Percentiles rank a stretch among this genome's conserved stretches.
phyloP scores from a whole-genome alignment of 2,329 filamentous ascomycete species.

The Penicillium sp. region DNA sequence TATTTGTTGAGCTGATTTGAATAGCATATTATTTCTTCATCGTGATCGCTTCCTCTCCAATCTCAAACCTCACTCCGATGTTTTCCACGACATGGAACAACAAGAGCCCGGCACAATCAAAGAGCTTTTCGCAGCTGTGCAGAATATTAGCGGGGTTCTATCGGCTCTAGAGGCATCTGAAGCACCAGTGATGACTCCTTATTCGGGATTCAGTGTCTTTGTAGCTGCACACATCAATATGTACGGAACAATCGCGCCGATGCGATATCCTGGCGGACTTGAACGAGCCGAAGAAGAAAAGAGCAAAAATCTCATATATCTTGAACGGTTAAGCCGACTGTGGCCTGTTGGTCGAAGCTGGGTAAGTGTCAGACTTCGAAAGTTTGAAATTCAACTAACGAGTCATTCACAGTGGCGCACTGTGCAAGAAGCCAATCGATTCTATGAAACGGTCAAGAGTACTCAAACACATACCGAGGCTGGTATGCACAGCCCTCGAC shows the following conservation, averaged over 20 bases:
- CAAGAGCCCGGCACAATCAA: slow-evolving; percentile 27
- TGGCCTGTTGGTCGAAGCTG: slow-evolving; percentile 39
- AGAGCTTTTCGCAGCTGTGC: slow-evolving; percentile 34
- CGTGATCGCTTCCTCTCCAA: slow-evolving; percentile 35
- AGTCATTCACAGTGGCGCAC: slow-evolving; percentile 30
- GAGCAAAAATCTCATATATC: slow-evolving; percentile 31
- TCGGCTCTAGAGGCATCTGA: slow-evolving; percentile 32
- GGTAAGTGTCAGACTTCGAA: slow-evolving; percentile 20
- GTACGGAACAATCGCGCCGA: slow-evolving; percentile 37
- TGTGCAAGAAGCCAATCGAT: slow-evolving; percentile 36
- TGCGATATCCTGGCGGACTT: slow-evolving; percentile 34
- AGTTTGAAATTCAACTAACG: not conserved
- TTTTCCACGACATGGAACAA: slow-evolving; percentile 20
- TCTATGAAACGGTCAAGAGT: slow-evolving; percentile 35
- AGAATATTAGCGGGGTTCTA: slow-evolving; percentile 33
- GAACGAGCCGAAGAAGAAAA: slow-evolving; percentile 34
- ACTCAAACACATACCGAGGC: slow-evolving; percentile 22
- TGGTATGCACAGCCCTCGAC: slow-evolving; percentile 27
- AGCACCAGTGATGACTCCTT: slow-evolving; percentile 37
- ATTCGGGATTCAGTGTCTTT: slow-evolving; percentile 40
- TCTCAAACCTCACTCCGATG: slow-evolving; percentile 26
- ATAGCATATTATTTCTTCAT: slow-evolving; percentile 36
- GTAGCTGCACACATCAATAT: slow-evolving; percentile 41
- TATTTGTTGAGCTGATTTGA: not conserved
- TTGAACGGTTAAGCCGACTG: slow-evolving; percentile 32